A percentile compares a stretch with the other conserved stretches of the same genome.
Evolutionary conservation across 345 rosid genomes (phyloP).

Genomic region (Salix exigua): DNA sequence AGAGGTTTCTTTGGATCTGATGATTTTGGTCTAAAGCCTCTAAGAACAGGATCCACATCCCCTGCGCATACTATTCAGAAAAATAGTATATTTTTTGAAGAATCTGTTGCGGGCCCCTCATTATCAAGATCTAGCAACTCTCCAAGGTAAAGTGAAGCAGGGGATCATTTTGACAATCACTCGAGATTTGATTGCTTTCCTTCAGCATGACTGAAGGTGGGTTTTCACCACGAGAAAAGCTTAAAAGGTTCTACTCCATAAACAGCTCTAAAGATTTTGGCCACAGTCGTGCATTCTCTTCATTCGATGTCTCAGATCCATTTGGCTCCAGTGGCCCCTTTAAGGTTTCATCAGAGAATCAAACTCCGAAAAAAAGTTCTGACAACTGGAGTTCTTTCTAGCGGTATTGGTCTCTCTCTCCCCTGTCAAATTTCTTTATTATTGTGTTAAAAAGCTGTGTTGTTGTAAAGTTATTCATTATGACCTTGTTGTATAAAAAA

Average conservation of each 20-base stretch:
- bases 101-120: constrained; percentile 85
- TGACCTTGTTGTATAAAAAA: constrained; percentile 1
- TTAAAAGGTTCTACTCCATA: constrained; percentile 66
- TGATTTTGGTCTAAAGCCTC: constrained; percentile 57
- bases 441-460: constrained; percentile 16
- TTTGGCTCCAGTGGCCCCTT: constrained; percentile 89
- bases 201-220: constrained; percentile 64
- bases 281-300: constrained; percentile 48
- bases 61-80: constrained; percentile 44
- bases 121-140: constrained; percentile 75
- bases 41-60: constrained; percentile 56
- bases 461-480: constrained; percentile 32
- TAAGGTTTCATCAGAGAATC: constrained; percentile 67
- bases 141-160: constrained; percentile 72
- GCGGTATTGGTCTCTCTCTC: constrained; percentile 5
- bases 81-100: constrained; percentile 73
- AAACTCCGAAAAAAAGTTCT: constrained; percentile 54
- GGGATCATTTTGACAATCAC: constrained; percentile 64
- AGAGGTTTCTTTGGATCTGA: constrained; percentile 58
- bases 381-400: constrained; percentile 67
- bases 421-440: not conserved
- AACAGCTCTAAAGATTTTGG: constrained; percentile 35
- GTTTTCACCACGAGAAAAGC: constrained; percentile 54
- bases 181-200: constrained; percentile 89
- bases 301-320: constrained; percentile 81